phyloP scores from a whole-genome alignment of 345 rosid genomes.

The Draba incana region DNA sequence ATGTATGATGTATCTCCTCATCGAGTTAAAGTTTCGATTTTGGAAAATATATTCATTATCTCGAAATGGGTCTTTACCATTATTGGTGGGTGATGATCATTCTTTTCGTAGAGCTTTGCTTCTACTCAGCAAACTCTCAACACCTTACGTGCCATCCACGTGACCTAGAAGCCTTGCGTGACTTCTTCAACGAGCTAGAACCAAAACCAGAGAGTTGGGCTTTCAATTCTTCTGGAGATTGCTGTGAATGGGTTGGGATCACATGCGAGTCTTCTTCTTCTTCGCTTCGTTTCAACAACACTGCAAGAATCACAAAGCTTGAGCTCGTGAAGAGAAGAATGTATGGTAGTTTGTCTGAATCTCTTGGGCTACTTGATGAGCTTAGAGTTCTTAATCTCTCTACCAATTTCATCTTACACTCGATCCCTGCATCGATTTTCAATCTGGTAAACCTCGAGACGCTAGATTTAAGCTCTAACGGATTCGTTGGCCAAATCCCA shows the following conservation, averaged over 20 bases:
- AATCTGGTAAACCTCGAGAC: constrained; percentile 47
- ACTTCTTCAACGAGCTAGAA: constrained; percentile 44
- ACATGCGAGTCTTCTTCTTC: constrained; percentile 52
- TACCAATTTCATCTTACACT: constrained; percentile 44
- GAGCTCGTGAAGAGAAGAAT: constrained; percentile 45
- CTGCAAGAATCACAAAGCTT: constrained; percentile 46
- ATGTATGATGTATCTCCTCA: too few relatives aligned
- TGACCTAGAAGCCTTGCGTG: constrained; percentile 54
- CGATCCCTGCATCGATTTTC: constrained; percentile 54
- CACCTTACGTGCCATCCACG: constrained; percentile 49
- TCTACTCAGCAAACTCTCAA: constrained; percentile 41
- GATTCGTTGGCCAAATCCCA: constrained; percentile 49
- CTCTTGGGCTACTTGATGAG: constrained; percentile 49
- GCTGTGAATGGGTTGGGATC: constrained; percentile 64
- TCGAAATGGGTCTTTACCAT: constrained; percentile 47
- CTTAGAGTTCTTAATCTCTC: constrained; percentile 61
- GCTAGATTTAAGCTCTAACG: constrained; percentile 60
- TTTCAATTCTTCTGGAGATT: constrained; percentile 42
- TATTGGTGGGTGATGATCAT: constrained; percentile 36
- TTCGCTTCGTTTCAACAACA: constrained; percentile 38
- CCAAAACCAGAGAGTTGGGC: constrained; percentile 46
- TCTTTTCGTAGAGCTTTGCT: constrained; percentile 36
- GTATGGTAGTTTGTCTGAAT: constrained; percentile 48
- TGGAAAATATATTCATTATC: too few relatives aligned
- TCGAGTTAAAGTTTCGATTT: too few relatives aligned